Evolutionary conservation across 805 yeast genomes (phyloP), one percentile per base, ranked within the genome.

Genomic region (Saccharomycopsis sp.): DNA sequence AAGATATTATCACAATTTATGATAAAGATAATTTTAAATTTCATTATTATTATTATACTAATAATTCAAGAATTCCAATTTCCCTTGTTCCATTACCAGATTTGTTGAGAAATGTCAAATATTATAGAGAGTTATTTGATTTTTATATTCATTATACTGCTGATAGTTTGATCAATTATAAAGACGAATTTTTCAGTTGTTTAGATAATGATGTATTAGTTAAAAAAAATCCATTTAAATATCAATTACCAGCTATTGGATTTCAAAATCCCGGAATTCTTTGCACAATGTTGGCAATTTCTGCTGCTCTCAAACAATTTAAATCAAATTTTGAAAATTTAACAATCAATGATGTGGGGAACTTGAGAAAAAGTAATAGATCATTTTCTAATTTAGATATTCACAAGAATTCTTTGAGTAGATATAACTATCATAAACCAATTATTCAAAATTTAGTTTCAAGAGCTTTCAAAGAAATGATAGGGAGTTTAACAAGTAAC

Each of bases 121-220:
- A 64, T 46, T 78, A 76, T 54, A 61, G 72, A 36, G 76, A 74
- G 40, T 61, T 76, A 17, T 74, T 81, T 58, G 75, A 76, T 46
- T 76, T 76, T 47, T 83, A 72, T 64, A 33, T 41, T 12, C 37
- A 41, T 28, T 27, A 25, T 36, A 40, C 23, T 23, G 12, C 36
- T 5, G 40, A 41, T 25, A 14, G 29, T 8, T 23, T 41, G 40
- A 37, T 36, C 5, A 41, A 41, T 18, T 41, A 41, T 20, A 34
- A 36, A 10, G 44, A 41, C 18, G 40, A 19, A 10, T 41, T 36
- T 21, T 31, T 23, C 18, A 21, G 10, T 15, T 19, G 9, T 13
- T 28, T 37, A 5, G 17, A 17, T 8, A 4, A 14, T 5, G 12
- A 27, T 21, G 28, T 12, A 8, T 12, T 21, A n/a, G 21, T 35